Conservation (phyloP, 2,329 filamentous ascomycete genomes). For the Scedosporium boydii region DNA sequence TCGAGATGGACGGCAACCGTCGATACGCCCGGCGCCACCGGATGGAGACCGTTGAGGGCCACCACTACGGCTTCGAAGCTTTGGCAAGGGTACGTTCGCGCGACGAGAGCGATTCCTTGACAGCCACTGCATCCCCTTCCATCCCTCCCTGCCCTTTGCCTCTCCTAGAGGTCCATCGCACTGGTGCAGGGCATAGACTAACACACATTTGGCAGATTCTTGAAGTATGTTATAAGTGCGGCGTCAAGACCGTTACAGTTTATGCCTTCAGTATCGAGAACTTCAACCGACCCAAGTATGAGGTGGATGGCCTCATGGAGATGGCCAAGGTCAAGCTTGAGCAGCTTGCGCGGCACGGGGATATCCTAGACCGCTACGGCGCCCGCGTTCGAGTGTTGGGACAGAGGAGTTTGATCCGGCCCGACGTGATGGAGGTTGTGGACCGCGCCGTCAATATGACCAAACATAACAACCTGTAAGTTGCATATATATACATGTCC, state of each 20-base stretch:
- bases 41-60: conserved; percentile 93
- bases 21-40: conserved; percentile 83
- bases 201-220: conserved; percentile 53
- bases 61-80: conserved; percentile 92
- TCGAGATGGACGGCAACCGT: conserved; percentile 98
- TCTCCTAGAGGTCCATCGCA: background rate
- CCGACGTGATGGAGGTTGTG: conserved; percentile 81
- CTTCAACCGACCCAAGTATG: conserved; percentile 92
- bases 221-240: conserved; percentile 96
- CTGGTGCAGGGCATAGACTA: conserved; percentile 6
- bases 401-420: conserved; percentile 71
- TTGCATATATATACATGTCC: conserved; percentile 4
- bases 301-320: conserved; percentile 95
- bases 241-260: conserved; percentile 92
- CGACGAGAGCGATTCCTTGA: background rate
- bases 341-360: conserved; percentile 86
- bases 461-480: conserved; percentile 70
- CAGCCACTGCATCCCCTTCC: too few species aligned
- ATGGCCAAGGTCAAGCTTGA: conserved; percentile 92
- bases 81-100: conserved; percentile 60
- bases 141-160: background rate
- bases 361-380: conserved; percentile 85
- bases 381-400: conserved; percentile 80
- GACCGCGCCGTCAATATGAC: conserved; percentile 82
- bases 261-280: conserved; percentile 99